phyloP scores from a whole-genome alignment of 495 filamentous ascomycete species.

The Halenospora varia region DNA sequence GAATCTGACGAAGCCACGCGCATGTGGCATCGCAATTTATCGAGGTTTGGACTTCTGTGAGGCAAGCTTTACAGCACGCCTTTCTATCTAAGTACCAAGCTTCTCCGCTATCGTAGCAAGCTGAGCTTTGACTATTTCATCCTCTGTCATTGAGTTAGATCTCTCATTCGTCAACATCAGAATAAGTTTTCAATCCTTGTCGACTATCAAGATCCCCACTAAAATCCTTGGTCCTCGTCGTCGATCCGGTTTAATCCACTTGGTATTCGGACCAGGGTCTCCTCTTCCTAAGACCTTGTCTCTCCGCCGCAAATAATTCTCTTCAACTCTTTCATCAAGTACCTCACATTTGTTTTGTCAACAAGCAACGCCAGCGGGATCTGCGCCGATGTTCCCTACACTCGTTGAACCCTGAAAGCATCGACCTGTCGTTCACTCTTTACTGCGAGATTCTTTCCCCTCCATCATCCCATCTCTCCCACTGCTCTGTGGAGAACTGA shows the following conservation, averaged over 20 bases:
- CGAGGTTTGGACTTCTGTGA: neutral
- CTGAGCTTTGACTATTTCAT: conserved; percentile 4
- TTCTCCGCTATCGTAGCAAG: neutral
- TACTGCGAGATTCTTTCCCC: conserved; percentile 4
- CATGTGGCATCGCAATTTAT: conserved; percentile 10
- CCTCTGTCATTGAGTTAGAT: neutral
- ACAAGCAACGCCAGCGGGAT: conserved; percentile 13
- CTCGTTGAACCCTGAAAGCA: conserved; percentile 15
- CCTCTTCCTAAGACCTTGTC: conserved; percentile 4
- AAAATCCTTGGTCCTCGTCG: neutral
- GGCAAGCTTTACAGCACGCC: neutral
- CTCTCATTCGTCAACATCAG: conserved; percentile 6
- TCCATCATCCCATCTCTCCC: conserved; percentile 1
- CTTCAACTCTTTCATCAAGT: conserved; percentile 7
- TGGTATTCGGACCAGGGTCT: neutral
- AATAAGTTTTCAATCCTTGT: conserved; percentile 3
- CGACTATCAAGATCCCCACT: conserved; percentile 2
- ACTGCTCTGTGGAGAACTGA: conserved; percentile 6
- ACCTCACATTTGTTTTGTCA: conserved; percentile 13
- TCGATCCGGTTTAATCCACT: neutral
- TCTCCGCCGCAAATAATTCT: conserved; percentile 1
- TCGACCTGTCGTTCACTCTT: conserved; percentile 14
- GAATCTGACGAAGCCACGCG: neutral
- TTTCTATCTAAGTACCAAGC: neutral
- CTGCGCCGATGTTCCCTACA: conserved; percentile 17